Conservation (phyloP, 1,284 basidiomycete species). For the Cryptococcus sp. region DNA sequence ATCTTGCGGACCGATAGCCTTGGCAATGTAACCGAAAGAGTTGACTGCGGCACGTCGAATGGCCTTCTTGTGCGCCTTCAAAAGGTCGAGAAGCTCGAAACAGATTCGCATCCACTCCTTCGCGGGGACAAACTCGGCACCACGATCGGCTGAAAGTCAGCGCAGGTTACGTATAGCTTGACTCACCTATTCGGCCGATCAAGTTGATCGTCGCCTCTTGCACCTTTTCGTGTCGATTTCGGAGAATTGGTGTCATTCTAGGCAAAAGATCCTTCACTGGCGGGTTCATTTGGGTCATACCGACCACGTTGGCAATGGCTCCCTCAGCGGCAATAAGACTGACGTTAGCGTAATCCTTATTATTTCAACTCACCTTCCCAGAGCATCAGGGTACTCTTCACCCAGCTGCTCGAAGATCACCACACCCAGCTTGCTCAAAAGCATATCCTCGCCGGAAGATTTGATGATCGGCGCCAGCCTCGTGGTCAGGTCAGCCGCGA, state of each 20-base stretch:
- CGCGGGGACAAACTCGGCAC: conserved; percentile 96
- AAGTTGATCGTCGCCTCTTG: conserved; percentile 99
- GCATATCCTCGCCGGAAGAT: conserved; percentile 94
- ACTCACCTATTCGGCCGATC: conserved; percentile 80
- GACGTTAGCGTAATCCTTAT: conserved; percentile 6
- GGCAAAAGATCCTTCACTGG: conserved; percentile 98
- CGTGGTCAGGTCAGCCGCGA: conserved; percentile 95
- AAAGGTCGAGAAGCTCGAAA: conserved; percentile 93
- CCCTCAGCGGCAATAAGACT: conserved; percentile 98
- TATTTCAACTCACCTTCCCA: conserved; percentile 64
- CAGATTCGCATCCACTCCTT: conserved; percentile 99
- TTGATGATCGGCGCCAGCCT: conserved; percentile 97
- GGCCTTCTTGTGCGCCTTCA: conserved; percentile 99
- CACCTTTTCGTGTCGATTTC: conserved; percentile 99
- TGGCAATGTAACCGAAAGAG: conserved; percentile 99
- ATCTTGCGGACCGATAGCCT: conserved; percentile 98
- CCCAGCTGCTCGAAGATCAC: conserved; percentile 98
- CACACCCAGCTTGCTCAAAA: conserved; percentile 93
- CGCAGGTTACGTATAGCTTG: too few relatives aligned
- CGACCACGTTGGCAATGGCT: conserved; percentile 98
- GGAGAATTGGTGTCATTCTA: conserved; percentile 98
- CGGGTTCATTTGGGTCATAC: conserved; percentile 99
- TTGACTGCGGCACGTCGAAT: conserved; percentile 98
- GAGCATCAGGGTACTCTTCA: conserved; percentile 98
- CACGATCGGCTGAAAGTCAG: conserved; percentile 73